Evolutionary conservation across 495 filamentous ascomycete species (phyloP).

Genomic region (Penicillium lividum): DNA sequence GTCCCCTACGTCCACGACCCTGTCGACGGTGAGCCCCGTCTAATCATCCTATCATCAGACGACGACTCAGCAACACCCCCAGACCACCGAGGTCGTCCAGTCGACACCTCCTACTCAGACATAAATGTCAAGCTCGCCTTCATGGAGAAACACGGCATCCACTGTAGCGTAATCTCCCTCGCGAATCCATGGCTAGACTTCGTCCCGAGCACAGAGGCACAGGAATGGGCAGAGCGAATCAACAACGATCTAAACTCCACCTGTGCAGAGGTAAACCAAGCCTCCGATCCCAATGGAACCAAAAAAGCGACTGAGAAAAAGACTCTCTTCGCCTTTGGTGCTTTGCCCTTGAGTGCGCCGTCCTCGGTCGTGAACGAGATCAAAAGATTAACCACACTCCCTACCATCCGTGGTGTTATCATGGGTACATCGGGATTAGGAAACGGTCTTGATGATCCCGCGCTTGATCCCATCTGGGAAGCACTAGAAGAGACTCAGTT

Average conservation of each 20-base stretch:
- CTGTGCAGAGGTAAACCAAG: slow-evolving; percentile 59
- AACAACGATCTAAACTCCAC: slow-evolving; percentile 76
- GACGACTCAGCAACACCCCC: slow-evolving; percentile 55
- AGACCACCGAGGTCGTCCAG: slow-evolving; percentile 62
- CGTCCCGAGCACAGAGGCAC: slow-evolving; percentile 61
- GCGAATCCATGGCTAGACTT: slow-evolving; percentile 98
- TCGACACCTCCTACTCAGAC: slow-evolving; percentile 73
- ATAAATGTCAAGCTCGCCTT: slow-evolving; percentile 75
- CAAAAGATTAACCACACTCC: slow-evolving; percentile 55
- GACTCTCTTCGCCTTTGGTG: slow-evolving; percentile 75
- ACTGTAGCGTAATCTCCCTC: slow-evolving; percentile 81
- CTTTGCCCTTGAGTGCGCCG: slow-evolving; percentile 74
- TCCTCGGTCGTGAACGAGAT: slow-evolving; percentile 64
- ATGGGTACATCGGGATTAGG: slow-evolving; percentile 86
- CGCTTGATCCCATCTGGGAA: slow-evolving; percentile 67
- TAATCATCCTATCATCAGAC: slow-evolving; percentile 76
- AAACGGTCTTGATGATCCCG: slow-evolving; percentile 75
- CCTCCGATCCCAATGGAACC: slow-evolving; percentile 30
- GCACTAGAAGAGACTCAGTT: slow-evolving; percentile 63
- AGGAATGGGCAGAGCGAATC: slow-evolving; percentile 60
- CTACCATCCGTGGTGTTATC: slow-evolving; percentile 79
- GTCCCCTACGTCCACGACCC: slow-evolving; percentile 81
- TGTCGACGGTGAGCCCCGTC: slow-evolving; percentile 61
- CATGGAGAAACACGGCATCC: slow-evolving; percentile 82
- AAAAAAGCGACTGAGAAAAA: slow-evolving; percentile 27